Evolutionary conservation across 176 grass and related monocot genomes (phyloP).

Genomic region (Eremochloa ophiuroides): DNA sequence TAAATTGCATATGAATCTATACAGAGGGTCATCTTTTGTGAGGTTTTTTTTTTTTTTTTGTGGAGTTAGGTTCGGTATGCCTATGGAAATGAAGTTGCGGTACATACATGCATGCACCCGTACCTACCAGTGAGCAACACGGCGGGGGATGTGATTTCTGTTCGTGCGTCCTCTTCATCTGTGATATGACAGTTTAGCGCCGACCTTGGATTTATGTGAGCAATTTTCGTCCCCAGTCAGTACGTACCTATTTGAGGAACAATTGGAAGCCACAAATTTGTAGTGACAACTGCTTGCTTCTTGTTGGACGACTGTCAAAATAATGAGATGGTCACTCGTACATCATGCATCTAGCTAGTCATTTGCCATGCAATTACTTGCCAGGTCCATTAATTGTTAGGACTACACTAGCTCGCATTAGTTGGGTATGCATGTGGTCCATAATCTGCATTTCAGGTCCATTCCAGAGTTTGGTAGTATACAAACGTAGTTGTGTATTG

Average conservation of each 20-base stretch:
- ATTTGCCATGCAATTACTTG: slow-evolving; percentile 10
- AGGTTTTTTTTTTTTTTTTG: too few relatives aligned
- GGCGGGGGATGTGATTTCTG: slow-evolving; percentile 4
- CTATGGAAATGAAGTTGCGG: slow-evolving; percentile 1
- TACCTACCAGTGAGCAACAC: slow-evolving; percentile 26
- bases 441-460: neutral
- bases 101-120: slow-evolving; percentile 17
- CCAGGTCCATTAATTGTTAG: slow-evolving; percentile 10
- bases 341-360: neutral
- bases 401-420: neutral
- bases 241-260: slow-evolving; percentile 9
- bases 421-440: slow-evolving; percentile 11
- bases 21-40: too few relatives aligned
- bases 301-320: neutral
- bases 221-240: slow-evolving; percentile 1
- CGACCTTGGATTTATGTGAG: neutral
- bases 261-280: neutral
- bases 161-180: slow-evolving; percentile 6
- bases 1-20: neutral
- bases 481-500: neutral
- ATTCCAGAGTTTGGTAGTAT: neutral
- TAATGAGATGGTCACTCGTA: slow-evolving; percentile 4
- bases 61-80: neutral
- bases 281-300: neutral
- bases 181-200: slow-evolving; percentile 16